Base-by-base conservation (phyloP, 192 early-diverging fungal species). In the Coemansia sp. region DNA sequence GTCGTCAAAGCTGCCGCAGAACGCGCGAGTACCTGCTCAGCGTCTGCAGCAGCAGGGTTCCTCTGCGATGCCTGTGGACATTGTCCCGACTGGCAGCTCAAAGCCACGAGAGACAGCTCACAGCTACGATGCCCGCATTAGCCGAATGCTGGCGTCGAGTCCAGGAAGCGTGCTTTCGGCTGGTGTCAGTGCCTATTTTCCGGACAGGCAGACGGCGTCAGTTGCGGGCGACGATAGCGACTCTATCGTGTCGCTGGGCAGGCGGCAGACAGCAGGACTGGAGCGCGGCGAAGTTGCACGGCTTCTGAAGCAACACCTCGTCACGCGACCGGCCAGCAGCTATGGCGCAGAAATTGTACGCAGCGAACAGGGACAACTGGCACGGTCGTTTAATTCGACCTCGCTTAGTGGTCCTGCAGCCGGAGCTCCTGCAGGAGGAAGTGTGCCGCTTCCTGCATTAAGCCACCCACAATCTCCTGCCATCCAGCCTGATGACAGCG, bases 241-340 rank as follows among this genome's bases (percentile, higher is more conserved):
- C 55, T 68, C 68, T 3, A 48, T 54, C 22, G 47, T 64, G 58
- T 55, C 64, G 38, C 58, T 65, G 49, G 49, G 56, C 52, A 47
- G 18, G 26, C 56, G 24, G 10, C 64, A 69, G 24, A 52, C 56
- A n/a, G 31, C 49, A 31, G 67, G 55, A 19, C 60, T 78, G 58
- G 74, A 69, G 70, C 66, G 68, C 10, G 62, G 69, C 41, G 86
- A 85, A 32, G 80, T 78, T 16, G 89, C 88, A 18, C 86, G 88
- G 56, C 85, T 87, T 22, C 77, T 92, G 25, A 86, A 84, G 60
- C 84, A 81, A 19, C 89, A 92, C 63, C 83, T 92, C 34, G 89
- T 92, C 55, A 86, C 86, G 26, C 82, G 86, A 38, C 85, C 69
- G 12, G 48, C 61, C 32, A 68, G 62, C 70, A 64, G 60, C 58